These are phyloP conservation scores for Viridothelium virens DNA, from an alignment of 495 filamentous ascomycete genomes.

Conservation along the genomic window DNA sequence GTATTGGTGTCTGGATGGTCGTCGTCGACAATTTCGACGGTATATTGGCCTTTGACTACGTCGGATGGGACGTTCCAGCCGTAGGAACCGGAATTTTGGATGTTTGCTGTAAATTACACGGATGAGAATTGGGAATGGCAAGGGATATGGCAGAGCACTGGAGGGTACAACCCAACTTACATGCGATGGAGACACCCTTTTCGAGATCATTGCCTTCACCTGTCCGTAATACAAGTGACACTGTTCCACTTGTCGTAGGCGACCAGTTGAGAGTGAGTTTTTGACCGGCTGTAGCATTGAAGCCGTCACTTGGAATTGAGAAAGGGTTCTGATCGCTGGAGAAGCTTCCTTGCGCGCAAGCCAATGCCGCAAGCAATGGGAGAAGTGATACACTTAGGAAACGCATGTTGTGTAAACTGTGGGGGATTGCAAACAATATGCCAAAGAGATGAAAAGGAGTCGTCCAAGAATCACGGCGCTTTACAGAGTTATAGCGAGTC, in stretches of 20 bases:
- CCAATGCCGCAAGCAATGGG: slow-evolving; percentile 16
- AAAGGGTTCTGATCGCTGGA: slow-evolving; percentile 44
- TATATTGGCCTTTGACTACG: slow-evolving; percentile 47
- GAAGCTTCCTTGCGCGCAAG: slow-evolving; percentile 16
- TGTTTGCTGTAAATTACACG: slow-evolving; percentile 38
- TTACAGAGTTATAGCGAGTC: not conserved
- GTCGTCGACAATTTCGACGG: slow-evolving; percentile 51
- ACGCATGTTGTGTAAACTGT: slow-evolving; percentile 15
- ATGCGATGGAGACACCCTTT: slow-evolving; percentile 43
- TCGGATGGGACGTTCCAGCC: slow-evolving; percentile 46
- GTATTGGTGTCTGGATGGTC: slow-evolving; percentile 32
- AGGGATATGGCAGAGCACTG: no score
- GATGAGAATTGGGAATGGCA: not conserved
- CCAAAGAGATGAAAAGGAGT: not conserved
- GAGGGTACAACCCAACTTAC: slow-evolving; percentile 36
- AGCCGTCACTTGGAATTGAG: slow-evolving; percentile 42
- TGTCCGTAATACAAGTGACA: slow-evolving; percentile 48
- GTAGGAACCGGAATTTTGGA: slow-evolving; percentile 51
- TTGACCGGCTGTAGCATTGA: slow-evolving; percentile 44
- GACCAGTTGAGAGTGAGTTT: slow-evolving; percentile 49
- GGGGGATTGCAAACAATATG: not conserved
- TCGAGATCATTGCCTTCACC: slow-evolving; percentile 42
- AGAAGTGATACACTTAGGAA: slow-evolving; percentile 16
- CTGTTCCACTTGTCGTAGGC: slow-evolving; percentile 45
- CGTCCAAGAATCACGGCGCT: not conserved